Evolutionary conservation across 371 early-diverging fungal genomes (phyloP), one percentile per base, ranked within the genome.

Genomic region (Saksenaea oblongispora): DNA sequence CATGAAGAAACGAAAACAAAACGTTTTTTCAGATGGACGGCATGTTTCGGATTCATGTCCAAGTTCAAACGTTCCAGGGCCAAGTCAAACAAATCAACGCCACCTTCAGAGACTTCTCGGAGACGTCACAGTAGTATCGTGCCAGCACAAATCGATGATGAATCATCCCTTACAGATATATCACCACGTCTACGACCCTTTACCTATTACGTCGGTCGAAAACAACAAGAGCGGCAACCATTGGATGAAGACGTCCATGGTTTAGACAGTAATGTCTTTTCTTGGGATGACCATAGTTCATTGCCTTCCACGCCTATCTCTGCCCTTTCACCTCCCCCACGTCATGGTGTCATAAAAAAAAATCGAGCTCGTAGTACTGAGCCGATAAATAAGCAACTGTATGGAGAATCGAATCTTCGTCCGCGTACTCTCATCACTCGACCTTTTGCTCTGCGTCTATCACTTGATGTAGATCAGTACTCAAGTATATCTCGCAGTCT

Each of bases 391-490:
- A 65, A 69, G 31, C 34, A 56, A 34, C 17, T 22, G 7, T 18
- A 35, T 58, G 24, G 58, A 37, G 17, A n/a, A 18, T 59, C 65
- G 8, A 42, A 18, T 4, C 34, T 54, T 44, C 62, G 53, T 2
- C 54, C 59, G 28, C 59, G 56, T 39, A 51, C 27, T 15, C 59
- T 60, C 8, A 59, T 56, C 36, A 28, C 37, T 18, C 61, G 58
- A 22, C 57, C 74, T 1, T 66, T 64, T 9, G 62, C 74, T 5
- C 42, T 76, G 15, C 69, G 79, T 0, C 56, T 78, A 10, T 78
- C 79, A 26, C 34, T 78, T 14, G 79, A 78, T 14, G 70, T 73
- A 3, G 79, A 78, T 15, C 65, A 71, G 36, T 37, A 61, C 59
- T 39, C 39, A 17, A 17, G 57, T 54, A 5, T 62, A 15, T 41